A percentile compares a stretch with the other conserved stretches of the same genome.
Conservation (phyloP, 1,284 basidiomycete species). For the Neonothopanus nambi region DNA sequence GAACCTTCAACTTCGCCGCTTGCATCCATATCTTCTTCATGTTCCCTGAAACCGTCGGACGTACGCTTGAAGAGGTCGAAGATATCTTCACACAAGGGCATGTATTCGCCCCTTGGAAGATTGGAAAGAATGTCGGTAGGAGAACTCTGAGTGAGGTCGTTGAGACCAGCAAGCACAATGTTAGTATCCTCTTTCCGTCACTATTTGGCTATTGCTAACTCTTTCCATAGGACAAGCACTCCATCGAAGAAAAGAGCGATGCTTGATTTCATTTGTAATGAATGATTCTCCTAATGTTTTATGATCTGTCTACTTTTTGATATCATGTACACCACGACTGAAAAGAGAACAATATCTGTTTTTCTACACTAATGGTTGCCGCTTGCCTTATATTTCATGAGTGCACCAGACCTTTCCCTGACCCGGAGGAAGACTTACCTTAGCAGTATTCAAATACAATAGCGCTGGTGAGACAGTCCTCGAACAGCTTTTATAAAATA, state of each 20-base stretch:
- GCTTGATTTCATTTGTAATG: not conserved
- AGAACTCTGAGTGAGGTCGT: conserved; percentile 54
- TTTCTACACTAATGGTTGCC: too few relatives aligned
- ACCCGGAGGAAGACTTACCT: too few relatives aligned
- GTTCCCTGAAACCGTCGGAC: conserved; percentile 73
- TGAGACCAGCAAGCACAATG: conserved; percentile 3
- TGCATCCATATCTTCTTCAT: conserved; percentile 72
- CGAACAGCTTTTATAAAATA: too few relatives aligned
- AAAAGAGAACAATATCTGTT: too few relatives aligned
- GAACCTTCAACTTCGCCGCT: conserved; percentile 72
- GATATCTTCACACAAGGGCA: conserved; percentile 72
- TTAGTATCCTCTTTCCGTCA: not conserved
- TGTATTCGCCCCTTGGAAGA: conserved; percentile 69
- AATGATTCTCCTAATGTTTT: too few relatives aligned
- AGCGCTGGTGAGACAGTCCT: too few relatives aligned
- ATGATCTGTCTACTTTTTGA: too few relatives aligned
- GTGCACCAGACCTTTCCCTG: too few relatives aligned
- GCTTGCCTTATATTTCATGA: too few relatives aligned
- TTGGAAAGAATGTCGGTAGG: conserved; percentile 61
- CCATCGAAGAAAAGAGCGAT: conserved; percentile 10
- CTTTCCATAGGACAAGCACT: not conserved
- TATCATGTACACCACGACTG: too few relatives aligned
- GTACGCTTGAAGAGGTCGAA: conserved; percentile 75
- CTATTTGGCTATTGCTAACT: not conserved
- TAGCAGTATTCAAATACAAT: too few relatives aligned